These are phyloP conservation scores for Diaporthe citrichinensis DNA, from an alignment of 2,329 filamentous ascomycete species.

Conservation along the genomic window DNA sequence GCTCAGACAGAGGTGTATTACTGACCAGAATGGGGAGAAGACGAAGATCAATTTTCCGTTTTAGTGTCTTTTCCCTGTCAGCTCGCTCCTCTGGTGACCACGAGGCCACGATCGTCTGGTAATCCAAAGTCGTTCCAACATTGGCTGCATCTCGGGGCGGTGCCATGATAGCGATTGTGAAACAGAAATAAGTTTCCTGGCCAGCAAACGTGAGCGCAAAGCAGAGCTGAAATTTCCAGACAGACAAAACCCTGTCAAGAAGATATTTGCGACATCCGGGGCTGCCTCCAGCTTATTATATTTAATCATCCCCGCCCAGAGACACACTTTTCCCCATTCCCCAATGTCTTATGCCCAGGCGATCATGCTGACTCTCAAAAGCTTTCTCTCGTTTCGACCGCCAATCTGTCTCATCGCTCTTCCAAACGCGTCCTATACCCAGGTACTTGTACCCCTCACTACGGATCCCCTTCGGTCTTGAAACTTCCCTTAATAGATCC, in stretches of 20 bases:
- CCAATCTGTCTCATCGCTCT: neutral
- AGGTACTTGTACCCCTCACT: neutral
- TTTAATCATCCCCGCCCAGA: neutral
- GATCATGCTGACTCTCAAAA: neutral
- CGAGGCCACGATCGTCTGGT: neutral
- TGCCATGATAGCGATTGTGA: neutral
- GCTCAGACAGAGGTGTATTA: neutral
- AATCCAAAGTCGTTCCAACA: neutral
- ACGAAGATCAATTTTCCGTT: neutral
- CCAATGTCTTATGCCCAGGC: neutral
- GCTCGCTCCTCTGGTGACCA: constrained; percentile 17
- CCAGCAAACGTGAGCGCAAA: neutral
- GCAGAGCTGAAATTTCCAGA: neutral
- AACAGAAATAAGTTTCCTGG: neutral
- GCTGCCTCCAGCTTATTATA: neutral
- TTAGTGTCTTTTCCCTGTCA: neutral
- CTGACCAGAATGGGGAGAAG: constrained; percentile 5
- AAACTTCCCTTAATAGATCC: neutral
- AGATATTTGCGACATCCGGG: neutral
- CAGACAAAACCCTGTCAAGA: neutral
- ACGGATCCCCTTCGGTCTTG: neutral
- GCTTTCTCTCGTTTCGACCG: neutral
- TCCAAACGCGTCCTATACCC: neutral
- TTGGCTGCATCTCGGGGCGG: neutral
- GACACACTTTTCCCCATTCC: neutral